Conservation (phyloP, 352 stramenopile genomes). For the Pythium oligandrum region DNA sequence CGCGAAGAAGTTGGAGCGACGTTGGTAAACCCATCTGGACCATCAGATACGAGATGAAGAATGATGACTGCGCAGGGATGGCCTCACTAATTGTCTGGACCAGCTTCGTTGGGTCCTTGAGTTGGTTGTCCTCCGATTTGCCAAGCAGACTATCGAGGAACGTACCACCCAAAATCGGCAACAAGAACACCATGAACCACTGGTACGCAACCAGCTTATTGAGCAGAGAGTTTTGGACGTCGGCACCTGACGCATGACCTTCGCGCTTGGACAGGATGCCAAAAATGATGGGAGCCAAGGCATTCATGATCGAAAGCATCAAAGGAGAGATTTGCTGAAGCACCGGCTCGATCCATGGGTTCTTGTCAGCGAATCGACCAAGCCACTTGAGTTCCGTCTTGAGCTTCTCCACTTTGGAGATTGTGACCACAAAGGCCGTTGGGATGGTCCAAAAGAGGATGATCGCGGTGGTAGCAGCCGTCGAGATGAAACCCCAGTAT, state of each 20-base stretch:
- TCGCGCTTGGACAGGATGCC: conserved; percentile 76
- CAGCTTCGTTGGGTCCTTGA: conserved; percentile 15
- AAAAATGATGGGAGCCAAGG: conserved; percentile 81
- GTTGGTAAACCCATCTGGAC: conserved; percentile 66
- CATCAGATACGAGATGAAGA: conserved; percentile 79
- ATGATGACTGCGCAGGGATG: conserved; percentile 71
- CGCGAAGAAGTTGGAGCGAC: conserved; percentile 62
- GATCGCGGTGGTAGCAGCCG: conserved; percentile 50
- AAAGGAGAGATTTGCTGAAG: conserved; percentile 74
- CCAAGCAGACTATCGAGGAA: conserved; percentile 68
- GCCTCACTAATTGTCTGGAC: conserved; percentile 52
- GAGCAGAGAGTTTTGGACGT: conserved; percentile 63
- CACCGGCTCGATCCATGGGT: conserved; percentile 67
- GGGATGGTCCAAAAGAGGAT: conserved; percentile 85
- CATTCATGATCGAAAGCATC: conserved; percentile 75
- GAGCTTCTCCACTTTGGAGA: conserved; percentile 62
- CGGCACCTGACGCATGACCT: conserved; percentile 60
- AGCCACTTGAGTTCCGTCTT: conserved; percentile 48
- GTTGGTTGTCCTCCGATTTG: conserved; percentile 27
- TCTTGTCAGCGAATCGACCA: conserved; percentile 31
- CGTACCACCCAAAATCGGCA: conserved; percentile 81
- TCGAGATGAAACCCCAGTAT: conserved; percentile 64
- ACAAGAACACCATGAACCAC: conserved; percentile 74
- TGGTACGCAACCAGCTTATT: conserved; percentile 84
- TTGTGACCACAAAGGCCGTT: conserved; percentile 68